Conservation (phyloP, 495 filamentous ascomycete genomes). For the Aspergillus asperescens region DNA sequence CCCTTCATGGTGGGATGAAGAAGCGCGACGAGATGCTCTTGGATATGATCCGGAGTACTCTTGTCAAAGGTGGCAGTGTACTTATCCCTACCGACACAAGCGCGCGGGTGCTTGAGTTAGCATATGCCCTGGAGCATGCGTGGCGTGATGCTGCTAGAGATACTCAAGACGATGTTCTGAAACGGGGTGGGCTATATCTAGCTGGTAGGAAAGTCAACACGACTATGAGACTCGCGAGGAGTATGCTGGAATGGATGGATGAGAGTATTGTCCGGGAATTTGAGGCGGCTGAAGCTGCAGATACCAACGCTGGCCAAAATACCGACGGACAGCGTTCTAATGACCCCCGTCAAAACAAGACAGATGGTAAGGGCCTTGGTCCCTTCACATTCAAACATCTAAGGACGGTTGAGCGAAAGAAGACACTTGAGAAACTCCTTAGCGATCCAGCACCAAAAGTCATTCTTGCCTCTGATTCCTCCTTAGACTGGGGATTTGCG, state of each 20-base stretch:
- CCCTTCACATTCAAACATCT: slow-evolving; percentile 91
- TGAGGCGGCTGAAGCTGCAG: slow-evolving; percentile 62
- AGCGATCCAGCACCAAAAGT: slow-evolving; percentile 55
- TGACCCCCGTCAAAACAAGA: slow-evolving; percentile 32
- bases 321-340: slow-evolving; percentile 32
- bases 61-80: slow-evolving; percentile 82
- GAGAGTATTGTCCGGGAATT: slow-evolving; percentile 87
- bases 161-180: slow-evolving; percentile 49
- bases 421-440: slow-evolving; percentile 63
- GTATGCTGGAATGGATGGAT: slow-evolving; percentile 99
- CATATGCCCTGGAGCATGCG: slow-evolving; percentile 85
- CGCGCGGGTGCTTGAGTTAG: slow-evolving; percentile 85
- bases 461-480: slow-evolving; percentile 84
- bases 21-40: slow-evolving; percentile 82
- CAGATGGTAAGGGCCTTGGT: slow-evolving; percentile 47
- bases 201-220: slow-evolving; percentile 74
- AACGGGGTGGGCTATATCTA: slow-evolving; percentile 68
- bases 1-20: slow-evolving; percentile 63
- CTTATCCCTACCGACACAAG: slow-evolving; percentile 94
- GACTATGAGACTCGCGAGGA: slow-evolving; percentile 81
- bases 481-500: slow-evolving; percentile 93
- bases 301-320: slow-evolving; percentile 41
- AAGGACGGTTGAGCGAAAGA: slow-evolving; percentile 69
- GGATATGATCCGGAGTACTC: slow-evolving; percentile 68
- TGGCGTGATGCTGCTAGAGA: slow-evolving; percentile 67